These are phyloP conservation scores for Amniculicola lignicola DNA, from an alignment of 495 filamentous ascomycete genomes.

Conservation along the genomic window DNA sequence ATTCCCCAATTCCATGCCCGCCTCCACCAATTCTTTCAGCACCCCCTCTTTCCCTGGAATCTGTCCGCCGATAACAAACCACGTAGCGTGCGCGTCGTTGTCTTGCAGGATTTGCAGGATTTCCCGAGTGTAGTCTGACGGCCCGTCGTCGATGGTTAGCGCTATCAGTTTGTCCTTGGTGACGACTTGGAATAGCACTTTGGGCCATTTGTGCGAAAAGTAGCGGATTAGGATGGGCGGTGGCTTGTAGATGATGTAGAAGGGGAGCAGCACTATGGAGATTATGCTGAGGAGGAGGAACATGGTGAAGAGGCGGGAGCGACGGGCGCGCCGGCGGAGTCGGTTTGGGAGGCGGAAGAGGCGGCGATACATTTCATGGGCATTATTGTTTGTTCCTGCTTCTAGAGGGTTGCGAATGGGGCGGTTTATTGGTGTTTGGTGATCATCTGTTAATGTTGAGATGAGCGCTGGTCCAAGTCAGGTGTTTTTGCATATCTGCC, in stretches of 20 bases:
- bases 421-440: too few species aligned
- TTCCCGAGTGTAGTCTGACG: constrained; percentile 65
- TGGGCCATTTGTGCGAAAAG: constrained; percentile 66
- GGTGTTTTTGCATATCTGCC: too few species aligned
- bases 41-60: constrained; percentile 58
- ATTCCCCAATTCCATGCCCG: constrained; percentile 72
- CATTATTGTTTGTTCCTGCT: too few species aligned
- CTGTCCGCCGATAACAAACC: constrained; percentile 62
- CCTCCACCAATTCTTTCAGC: constrained; percentile 58
- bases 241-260: constrained; percentile 72
- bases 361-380: constrained; percentile 2
- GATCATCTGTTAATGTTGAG: too few species aligned
- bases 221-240: constrained; percentile 63
- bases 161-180: constrained; percentile 61
- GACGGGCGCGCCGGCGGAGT: constrained; percentile 53
- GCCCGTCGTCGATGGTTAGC: constrained; percentile 81
- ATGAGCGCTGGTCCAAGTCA: too few species aligned
- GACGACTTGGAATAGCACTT: constrained; percentile 68
- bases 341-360: constrained; percentile 52
- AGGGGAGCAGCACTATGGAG: constrained; percentile 51
- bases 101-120: constrained; percentile 63
- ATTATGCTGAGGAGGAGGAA: constrained; percentile 48
- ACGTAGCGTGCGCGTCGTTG: constrained; percentile 43
- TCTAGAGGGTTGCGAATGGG: too few species aligned
- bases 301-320: constrained; percentile 55